phyloP scores from a whole-genome alignment of 2,329 filamentous ascomycete species.

The Westerdykella sp. region DNA sequence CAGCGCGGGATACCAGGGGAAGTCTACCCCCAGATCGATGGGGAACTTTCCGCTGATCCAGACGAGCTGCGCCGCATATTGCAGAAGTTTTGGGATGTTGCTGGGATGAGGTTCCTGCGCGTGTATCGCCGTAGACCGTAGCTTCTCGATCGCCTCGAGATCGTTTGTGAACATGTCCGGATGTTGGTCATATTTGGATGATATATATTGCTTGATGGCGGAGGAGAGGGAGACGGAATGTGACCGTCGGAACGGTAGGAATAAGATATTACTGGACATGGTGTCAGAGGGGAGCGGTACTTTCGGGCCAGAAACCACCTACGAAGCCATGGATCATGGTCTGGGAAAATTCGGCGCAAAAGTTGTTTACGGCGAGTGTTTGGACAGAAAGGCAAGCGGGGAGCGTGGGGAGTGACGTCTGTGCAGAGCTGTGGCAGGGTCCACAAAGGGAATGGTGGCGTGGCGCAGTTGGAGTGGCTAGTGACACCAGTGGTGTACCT shows the following conservation, averaged over 20 bases:
- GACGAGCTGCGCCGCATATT: constrained; percentile 85
- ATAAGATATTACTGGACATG: constrained; percentile 55
- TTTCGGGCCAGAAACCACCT: constrained; percentile 4
- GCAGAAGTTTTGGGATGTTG: constrained; percentile 80
- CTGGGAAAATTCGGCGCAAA: constrained; percentile 4
- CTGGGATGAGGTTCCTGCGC: constrained; percentile 81
- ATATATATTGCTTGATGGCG: constrained; percentile 91
- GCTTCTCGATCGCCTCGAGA: constrained; percentile 74
- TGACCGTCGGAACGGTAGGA: constrained; percentile 82
- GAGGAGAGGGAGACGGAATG: constrained; percentile 69
- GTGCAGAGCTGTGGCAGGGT: background rate
- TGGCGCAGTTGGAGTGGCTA: too few relatives aligned
- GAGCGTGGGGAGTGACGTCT: constrained; percentile 3
- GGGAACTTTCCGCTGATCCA: constrained; percentile 96
- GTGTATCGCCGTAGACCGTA: constrained; percentile 81
- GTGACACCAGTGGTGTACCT: too few relatives aligned
- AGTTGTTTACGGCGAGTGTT: constrained; percentile 12
- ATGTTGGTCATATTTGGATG: constrained; percentile 96
- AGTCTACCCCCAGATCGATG: constrained; percentile 91
- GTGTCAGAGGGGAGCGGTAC: constrained; percentile 3
- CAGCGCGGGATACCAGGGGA: constrained; percentile 90
- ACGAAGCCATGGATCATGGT: constrained; percentile 21
- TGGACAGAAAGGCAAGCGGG: constrained; percentile 10
- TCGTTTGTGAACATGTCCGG: constrained; percentile 94
- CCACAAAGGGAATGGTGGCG: too few relatives aligned